A percentile compares a stretch with the other conserved stretches of the same genome.
These are phyloP conservation scores for Aspergillus latus DNA, from an alignment of 2,329 filamentous ascomycete species.

Conservation along the genomic window DNA sequence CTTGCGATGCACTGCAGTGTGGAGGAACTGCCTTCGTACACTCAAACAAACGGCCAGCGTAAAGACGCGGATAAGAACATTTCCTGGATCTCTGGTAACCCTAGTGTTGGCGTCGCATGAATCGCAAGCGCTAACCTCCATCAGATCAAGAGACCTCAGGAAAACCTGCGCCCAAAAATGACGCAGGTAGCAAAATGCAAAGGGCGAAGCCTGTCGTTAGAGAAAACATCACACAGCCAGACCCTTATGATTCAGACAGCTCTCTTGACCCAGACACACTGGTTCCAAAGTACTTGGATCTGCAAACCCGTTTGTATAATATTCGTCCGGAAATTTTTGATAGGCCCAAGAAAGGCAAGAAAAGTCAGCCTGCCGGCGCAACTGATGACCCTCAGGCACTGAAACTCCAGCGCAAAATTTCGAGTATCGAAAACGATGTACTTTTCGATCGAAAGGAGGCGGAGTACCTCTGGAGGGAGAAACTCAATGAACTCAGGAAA, in stretches of 20 bases:
- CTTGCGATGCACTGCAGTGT: constrained; percentile 72
- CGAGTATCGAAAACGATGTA: constrained; percentile 73
- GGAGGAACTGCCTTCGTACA: constrained; percentile 72
- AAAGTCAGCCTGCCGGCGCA: constrained; percentile 29
- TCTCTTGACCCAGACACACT: constrained; percentile 75
- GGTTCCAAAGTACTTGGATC: constrained; percentile 72
- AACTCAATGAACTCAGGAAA: constrained; percentile 61
- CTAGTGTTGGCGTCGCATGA: constrained; percentile 14
- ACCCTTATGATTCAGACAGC: constrained; percentile 52
- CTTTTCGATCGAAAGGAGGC: constrained; percentile 69
- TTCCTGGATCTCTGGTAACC: constrained; percentile 41
- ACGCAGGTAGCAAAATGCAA: constrained; percentile 26
- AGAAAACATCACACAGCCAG: constrained; percentile 22
- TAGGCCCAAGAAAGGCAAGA: constrained; percentile 42
- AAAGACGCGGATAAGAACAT: constrained; percentile 33
- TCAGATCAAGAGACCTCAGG: constrained; percentile 33
- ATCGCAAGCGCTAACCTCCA: constrained; percentile 28
- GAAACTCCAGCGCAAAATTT: constrained; percentile 71
- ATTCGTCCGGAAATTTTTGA: constrained; percentile 57
- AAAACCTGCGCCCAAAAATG: constrained; percentile 27
- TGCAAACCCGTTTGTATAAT: constrained; percentile 67
- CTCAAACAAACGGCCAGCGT: constrained; percentile 43
- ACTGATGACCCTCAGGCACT: constrained; percentile 51
- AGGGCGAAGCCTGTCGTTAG: constrained; percentile 30
- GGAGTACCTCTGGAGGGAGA: constrained; percentile 64